phyloP scores from a whole-genome alignment of 192 early-diverging fungal genomes.

The Podila epigama region DNA sequence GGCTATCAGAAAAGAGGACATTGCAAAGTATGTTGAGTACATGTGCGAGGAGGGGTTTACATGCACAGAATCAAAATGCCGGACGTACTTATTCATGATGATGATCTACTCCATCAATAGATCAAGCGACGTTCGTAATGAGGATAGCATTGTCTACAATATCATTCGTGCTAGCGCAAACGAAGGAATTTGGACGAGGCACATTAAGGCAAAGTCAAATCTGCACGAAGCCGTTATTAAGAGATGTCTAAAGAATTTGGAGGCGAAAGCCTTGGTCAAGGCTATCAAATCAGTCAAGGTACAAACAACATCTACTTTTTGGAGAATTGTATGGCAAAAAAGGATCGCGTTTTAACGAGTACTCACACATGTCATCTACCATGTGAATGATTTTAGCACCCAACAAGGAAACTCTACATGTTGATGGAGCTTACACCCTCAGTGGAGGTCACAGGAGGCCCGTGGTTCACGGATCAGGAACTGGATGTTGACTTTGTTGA shows the following conservation, averaged over 20 bases:
- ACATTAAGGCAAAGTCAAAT: conserved; percentile 80
- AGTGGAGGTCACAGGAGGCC: conserved; percentile 88
- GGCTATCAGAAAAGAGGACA: conserved; percentile 33
- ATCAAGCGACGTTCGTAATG: conserved; percentile 52
- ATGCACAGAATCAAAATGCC: background rate
- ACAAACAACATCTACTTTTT: no score
- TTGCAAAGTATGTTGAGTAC: conserved; percentile 17
- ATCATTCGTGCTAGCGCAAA: conserved; percentile 81
- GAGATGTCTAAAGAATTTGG: conserved; percentile 79
- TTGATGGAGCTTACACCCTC: conserved; percentile 83
- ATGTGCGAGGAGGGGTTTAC: background rate
- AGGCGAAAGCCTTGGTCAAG: conserved; percentile 85
- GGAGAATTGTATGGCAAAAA: background rate
- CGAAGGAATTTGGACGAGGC: conserved; percentile 86
- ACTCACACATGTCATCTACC: background rate
- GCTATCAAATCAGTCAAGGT: conserved; percentile 90
- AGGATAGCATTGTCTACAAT: conserved; percentile 84
- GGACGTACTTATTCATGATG: background rate
- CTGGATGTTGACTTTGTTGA: conserved; percentile 93
- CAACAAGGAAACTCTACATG: conserved; percentile 92
- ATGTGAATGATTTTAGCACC: conserved; percentile 58
- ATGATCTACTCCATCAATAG: conserved; percentile 5
- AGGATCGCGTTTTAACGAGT: background rate
- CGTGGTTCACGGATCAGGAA: conserved; percentile 94
- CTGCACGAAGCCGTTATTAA: conserved; percentile 78